Evolutionary conservation across 148 eudicot genomes (phyloP).

Genomic region (Rheum nobile): DNA sequence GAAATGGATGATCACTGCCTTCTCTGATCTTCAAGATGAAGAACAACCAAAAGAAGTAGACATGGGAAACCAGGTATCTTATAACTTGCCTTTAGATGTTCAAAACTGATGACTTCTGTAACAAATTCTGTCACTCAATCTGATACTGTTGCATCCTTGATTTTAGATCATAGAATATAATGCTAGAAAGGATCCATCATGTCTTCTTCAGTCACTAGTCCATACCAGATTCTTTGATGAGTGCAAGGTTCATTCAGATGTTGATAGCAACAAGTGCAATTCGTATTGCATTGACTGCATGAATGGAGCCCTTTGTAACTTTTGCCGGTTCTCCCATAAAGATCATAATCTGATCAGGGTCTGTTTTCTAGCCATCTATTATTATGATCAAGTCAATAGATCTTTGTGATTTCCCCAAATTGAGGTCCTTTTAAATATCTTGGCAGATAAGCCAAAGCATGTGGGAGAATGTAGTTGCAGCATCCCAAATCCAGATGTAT

Average conservation of each 20-base stretch:
- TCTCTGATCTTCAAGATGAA: not conserved
- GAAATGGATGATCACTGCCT: not conserved
- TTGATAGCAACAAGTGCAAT: not conserved
- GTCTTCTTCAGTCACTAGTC: not conserved
- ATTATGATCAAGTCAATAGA: no score
- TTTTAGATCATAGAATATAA: not conserved
- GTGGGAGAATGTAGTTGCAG: not conserved
- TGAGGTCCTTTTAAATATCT: not conserved
- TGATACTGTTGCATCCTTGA: not conserved
- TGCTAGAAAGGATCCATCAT: not conserved
- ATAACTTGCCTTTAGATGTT: not conserved
- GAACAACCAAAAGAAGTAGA: not conserved
- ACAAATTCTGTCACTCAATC: not conserved
- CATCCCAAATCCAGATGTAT: not conserved
- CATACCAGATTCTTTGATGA: constrained; percentile 2
- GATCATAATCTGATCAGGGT: not conserved
- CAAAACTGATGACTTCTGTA: not conserved
- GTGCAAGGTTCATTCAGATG: not conserved
- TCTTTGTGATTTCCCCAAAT: not conserved
- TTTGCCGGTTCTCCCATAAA: not conserved
- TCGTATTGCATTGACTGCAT: constrained; percentile 2
- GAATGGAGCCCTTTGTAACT: not conserved
- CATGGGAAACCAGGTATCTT: not conserved
- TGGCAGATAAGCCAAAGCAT: not conserved
- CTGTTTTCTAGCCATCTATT: not conserved